Conservation (phyloP, 2,329 filamentous ascomycete species). For the Epicoccum sorghinum region DNA sequence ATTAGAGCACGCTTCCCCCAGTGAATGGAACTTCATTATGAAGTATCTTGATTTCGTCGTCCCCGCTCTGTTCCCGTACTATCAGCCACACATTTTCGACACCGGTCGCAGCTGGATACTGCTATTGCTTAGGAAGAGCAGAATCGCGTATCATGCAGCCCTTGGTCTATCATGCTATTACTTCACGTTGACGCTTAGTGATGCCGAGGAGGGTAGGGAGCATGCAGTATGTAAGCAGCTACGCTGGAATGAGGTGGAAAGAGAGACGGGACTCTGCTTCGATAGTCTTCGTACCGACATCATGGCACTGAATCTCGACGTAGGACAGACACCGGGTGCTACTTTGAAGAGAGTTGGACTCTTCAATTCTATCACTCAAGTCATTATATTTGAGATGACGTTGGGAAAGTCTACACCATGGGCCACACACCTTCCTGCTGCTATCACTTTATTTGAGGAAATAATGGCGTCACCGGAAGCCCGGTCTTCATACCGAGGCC, state of each 20-base stretch:
- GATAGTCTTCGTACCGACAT: constrained; percentile 17
- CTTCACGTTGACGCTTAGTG: constrained; percentile 23
- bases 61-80: constrained; percentile 22
- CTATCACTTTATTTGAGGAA: constrained; percentile 19
- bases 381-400: constrained; percentile 22
- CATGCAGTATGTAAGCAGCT: constrained; percentile 17
- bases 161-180: constrained; percentile 22
- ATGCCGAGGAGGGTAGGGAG: constrained; percentile 9
- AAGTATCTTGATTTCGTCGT: constrained; percentile 25
- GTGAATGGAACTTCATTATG: constrained; percentile 22
- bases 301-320: constrained; percentile 1
- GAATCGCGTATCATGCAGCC: constrained; percentile 17
- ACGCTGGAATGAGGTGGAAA: constrained; percentile 18
- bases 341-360: constrained; percentile 12
- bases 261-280: constrained; percentile 20
- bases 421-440: constrained; percentile 20
- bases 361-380: constrained; percentile 18
- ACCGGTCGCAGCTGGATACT: constrained; percentile 25
- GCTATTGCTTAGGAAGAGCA: constrained; percentile 17
- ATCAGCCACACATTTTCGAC: constrained; percentile 18
- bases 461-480: constrained; percentile 10
- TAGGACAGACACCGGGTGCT: background rate
- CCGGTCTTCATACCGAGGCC: background rate
- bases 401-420: constrained; percentile 17
- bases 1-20: constrained; percentile 8